These are phyloP conservation scores for Parathielavia hyrcaniae DNA, from an alignment of 495 filamentous ascomycete species.

Conservation along the genomic window DNA sequence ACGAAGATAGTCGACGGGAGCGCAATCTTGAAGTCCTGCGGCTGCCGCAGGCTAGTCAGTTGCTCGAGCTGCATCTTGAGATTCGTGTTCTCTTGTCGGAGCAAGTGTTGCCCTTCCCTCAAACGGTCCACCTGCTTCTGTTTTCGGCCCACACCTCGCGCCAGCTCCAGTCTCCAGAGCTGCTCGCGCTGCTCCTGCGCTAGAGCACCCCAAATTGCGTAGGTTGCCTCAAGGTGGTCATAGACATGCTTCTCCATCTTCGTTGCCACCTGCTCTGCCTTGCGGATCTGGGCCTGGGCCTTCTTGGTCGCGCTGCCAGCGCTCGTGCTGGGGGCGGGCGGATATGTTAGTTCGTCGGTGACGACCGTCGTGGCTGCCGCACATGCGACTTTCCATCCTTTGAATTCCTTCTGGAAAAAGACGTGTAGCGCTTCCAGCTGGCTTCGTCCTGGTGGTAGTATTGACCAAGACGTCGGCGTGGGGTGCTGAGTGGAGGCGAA, in stretches of 20 bases:
- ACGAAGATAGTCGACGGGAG: slow-evolving; percentile 59
- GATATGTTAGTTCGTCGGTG: slow-evolving; percentile 39
- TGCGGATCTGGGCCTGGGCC: slow-evolving; percentile 39
- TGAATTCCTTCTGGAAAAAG: slow-evolving; percentile 59
- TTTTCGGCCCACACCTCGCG: slow-evolving; percentile 63
- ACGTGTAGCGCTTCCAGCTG: slow-evolving; percentile 64
- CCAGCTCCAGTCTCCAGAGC: slow-evolving; percentile 72
- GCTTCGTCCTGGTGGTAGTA: slow-evolving; percentile 60
- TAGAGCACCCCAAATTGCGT: slow-evolving; percentile 61
- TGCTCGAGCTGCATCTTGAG: slow-evolving; percentile 64
- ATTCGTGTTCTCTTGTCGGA: slow-evolving; percentile 65
- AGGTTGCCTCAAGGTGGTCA: slow-evolving; percentile 64
- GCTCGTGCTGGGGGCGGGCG: slow-evolving; percentile 21
- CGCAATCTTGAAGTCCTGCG: slow-evolving; percentile 62
- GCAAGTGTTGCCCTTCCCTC: slow-evolving; percentile 54
- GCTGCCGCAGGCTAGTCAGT: slow-evolving; percentile 60
- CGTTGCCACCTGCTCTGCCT: slow-evolving; percentile 37
- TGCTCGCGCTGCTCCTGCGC: slow-evolving; percentile 52
- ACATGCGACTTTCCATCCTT: slow-evolving; percentile 51
- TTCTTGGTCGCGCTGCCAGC: slow-evolving; percentile 36
- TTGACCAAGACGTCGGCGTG: slow-evolving; percentile 64
- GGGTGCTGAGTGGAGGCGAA: slow-evolving; percentile 66
- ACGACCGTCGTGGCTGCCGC: slow-evolving; percentile 39
- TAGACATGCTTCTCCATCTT: slow-evolving; percentile 56
- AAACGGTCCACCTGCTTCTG: slow-evolving; percentile 57